Evolutionary conservation across 345 rosid genomes (phyloP).

Genomic region (Garcia nutans): DNA sequence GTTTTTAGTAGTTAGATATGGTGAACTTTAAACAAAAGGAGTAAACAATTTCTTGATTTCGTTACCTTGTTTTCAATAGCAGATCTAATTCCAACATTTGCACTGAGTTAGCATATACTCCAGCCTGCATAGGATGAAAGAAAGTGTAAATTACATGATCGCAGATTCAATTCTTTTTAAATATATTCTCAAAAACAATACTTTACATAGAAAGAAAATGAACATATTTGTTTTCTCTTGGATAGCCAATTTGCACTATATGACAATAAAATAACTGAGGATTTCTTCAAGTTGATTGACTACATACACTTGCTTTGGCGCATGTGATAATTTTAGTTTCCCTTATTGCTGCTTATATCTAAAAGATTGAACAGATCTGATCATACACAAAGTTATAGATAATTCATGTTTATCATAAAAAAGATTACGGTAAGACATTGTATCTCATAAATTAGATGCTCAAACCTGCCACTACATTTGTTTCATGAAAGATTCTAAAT

Average conservation of each 20-base stretch:
- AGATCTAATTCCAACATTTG: constrained; percentile 75
- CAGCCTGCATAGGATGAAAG: constrained; percentile 44
- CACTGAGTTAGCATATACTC: constrained; percentile 70
- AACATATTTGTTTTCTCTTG: not conserved
- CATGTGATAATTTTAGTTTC: too few species aligned
- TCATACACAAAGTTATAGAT: too few species aligned
- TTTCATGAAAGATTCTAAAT: not conserved
- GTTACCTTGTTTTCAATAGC: constrained; percentile 62
- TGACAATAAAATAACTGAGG: not conserved
- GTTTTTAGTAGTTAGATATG: not conserved
- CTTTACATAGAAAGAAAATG: not conserved
- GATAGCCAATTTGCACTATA: not conserved
- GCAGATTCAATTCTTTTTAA: not conserved
- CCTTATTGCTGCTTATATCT: too few species aligned
- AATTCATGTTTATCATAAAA: not conserved
- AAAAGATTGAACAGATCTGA: too few species aligned
- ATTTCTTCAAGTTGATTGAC: not conserved
- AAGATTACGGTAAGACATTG: not conserved
- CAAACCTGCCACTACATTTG: not conserved
- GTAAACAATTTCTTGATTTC: not conserved
- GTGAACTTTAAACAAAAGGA: not conserved
- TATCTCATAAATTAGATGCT: too few species aligned
- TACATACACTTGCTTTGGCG: not conserved
- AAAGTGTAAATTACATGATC: not conserved
- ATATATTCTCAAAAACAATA: not conserved